Conservation (phyloP, 192 early-diverging fungal genomes). For the Chytriomyces sp. region DNA sequence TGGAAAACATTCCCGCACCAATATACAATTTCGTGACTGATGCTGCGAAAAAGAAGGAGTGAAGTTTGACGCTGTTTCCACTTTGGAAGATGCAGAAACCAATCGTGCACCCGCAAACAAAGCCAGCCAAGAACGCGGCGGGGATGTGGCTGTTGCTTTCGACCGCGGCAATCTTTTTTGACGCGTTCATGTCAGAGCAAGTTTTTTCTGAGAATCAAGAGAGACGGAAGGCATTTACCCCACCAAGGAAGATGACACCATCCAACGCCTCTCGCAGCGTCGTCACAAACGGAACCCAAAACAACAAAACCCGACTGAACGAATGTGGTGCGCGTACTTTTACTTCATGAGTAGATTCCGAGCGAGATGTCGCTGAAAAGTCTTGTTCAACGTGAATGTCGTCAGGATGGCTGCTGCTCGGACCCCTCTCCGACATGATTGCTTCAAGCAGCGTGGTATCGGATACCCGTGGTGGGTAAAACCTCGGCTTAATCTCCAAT, state of each 20-base stretch:
- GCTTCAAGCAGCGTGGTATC: not conserved
- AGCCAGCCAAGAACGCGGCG: conserved; percentile 74
- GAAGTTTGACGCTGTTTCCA: conserved; percentile 47
- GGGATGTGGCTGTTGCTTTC: conserved; percentile 74
- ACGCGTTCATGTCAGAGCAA: not conserved
- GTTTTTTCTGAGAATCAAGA: too few relatives aligned
- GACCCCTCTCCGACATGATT: not conserved
- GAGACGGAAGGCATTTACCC: too few relatives aligned
- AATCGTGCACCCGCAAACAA: conserved; percentile 68
- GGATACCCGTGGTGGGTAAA: not conserved
- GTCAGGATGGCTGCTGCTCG: not conserved
- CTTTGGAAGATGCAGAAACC: conserved; percentile 75
- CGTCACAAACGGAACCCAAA: conserved; percentile 84
- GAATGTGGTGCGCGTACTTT: conserved; percentile 16
- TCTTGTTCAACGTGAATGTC: not conserved
- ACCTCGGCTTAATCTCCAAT: too few relatives aligned
- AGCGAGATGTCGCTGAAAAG: not conserved
- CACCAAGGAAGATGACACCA: conserved; percentile 85
- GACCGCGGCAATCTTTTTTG: conserved; percentile 52
- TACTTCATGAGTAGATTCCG: not conserved
- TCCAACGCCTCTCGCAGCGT: conserved; percentile 88
- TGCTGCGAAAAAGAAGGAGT: conserved; percentile 78
- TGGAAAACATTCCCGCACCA: conserved; percentile 79
- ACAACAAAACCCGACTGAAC: conserved; percentile 65
- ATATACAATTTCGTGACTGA: conserved; percentile 78